Evolutionary conservation across 169 alveolate genomes (phyloP), one percentile per base, ranked within the genome.

Genomic region (Plasmodium blacklocki): DNA sequence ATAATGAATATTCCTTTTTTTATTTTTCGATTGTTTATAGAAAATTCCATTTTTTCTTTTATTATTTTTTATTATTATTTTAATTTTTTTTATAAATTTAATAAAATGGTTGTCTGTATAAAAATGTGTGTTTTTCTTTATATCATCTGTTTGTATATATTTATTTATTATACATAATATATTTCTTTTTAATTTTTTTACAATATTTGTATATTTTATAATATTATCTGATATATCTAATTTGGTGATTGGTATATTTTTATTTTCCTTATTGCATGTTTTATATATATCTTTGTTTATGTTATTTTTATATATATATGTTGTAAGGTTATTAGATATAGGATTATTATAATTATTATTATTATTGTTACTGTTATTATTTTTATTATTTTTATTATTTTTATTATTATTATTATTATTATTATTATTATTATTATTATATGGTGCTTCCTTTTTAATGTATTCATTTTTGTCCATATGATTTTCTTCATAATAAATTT

Each of bases 171-270:
- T 14, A 15, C 52, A 63, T 14, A 64, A 29, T 2, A 76, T 76
- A n/a, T 76, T 64, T 43, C 12, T 76, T 70, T 76, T 76, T 23
- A 76, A 7, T 64, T 21, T 76, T 11, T 54, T 47, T 47, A 76
- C 3, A 18, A 68, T 11, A 14, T 50, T 76, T 26, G 49, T 64
- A 18, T 64, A 18, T 59, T 43, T 50, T 19, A 76, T 43, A 21
- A 76, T 76, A 58, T 64, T 15, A 68, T 52, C 26, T 70, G 66
- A 58, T 56, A 45, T 66, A 2, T 74, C 47, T 39, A 39, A 39
- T 39, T 39, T 39, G 47, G 5, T 39, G 47, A 59, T 64, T 67
- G 49, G 50, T 18, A 21, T 39, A 7, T 15, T 59, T 15, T 59
- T 59, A 18, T 59, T 54, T 52, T 52, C 23, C 29, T 52, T 52